Base-by-base conservation (phyloP, 1,139 yeast species). In the Candida tunisiensis region DNA sequence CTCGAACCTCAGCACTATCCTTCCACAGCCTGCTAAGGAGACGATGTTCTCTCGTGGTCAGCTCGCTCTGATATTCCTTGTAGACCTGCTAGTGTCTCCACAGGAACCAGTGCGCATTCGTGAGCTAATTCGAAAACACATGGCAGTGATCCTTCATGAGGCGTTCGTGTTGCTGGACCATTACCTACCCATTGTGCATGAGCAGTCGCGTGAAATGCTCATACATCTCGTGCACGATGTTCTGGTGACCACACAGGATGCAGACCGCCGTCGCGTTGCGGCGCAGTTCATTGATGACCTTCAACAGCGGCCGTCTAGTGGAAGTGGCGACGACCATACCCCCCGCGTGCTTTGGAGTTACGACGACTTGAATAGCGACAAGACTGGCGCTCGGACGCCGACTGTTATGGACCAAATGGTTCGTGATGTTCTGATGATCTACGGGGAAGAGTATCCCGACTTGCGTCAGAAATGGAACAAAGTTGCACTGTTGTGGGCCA, bases 401-500 rank as follows among this genome's bases (percentile, higher is more conserved):
- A 73, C 71, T 36, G 69, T 70, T 24, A 83, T 91, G 94, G 91
- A 79, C 40, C 51, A 62, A n/a, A 55, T 85, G 34, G 74, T 80
- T 5, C 57, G 83, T 33, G 69, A 68, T 31, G 61, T 77, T 3
- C 46, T 83, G 21, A 65, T 62, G 16, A 62, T 78, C 2, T 70
- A 83, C 42, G 46, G 62, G 3, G 57, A 58, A 0, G 39, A 52
- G 1, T 49, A 54, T 6, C 69, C 73, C 1, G 62, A 60, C 3
- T 55, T 85, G 16, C 91, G 75, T 41, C 67, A 66, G 27, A 75
- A 74, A 29, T 82, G 98, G 98, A 75, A 93, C 28, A 57, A 75
- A 26, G 71, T 70, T 2, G 80, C 96, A 0, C 58, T 91, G 25
- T 63, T 65, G 21, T 91, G 98, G 98, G 96, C 98, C 0, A 88